Conservation (phyloP, 345 rosid species). For the Odontarrhena argentea region DNA sequence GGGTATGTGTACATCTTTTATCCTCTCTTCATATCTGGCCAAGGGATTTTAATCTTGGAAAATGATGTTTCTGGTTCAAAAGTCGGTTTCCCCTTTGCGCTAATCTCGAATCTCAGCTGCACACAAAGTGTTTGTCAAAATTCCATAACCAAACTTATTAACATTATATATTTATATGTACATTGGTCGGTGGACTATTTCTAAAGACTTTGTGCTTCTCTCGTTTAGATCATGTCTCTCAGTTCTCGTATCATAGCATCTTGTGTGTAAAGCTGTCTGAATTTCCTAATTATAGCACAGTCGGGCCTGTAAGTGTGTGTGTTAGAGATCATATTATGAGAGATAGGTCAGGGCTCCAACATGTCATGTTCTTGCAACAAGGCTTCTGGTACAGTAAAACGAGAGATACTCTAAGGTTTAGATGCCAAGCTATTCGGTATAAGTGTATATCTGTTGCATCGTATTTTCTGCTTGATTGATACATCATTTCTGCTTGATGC, state of each 20-base stretch:
- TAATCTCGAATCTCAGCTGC: conserved; percentile 26
- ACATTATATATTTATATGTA: not conserved
- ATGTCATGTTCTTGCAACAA: not conserved
- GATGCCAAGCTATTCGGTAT: not conserved
- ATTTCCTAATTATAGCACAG: not conserved
- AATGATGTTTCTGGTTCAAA: no score
- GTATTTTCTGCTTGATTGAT: not conserved
- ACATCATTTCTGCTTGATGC: not conserved
- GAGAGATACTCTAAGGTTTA: not conserved
- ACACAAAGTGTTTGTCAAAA: conserved; percentile 33
- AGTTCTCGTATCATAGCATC: conserved; percentile 1
- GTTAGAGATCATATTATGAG: no score
- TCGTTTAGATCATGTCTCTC: not conserved
- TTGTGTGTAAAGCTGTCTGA: not conserved
- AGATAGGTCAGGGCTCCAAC: no score
- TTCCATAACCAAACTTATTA: conserved; percentile 10
- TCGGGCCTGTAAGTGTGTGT: not conserved
- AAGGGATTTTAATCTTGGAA: no score
- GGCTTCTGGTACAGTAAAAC: not conserved
- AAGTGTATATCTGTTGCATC: not conserved
- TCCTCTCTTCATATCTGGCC: no score
- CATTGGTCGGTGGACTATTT: not conserved
- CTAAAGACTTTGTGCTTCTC: not conserved
- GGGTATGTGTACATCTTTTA: no score
- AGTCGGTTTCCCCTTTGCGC: not conserved